Percentiles rank a stretch among this genome's conserved stretches.
Evolutionary conservation across 2,329 filamentous ascomycete species (phyloP).

Genomic region (Fusarium annulatum): DNA sequence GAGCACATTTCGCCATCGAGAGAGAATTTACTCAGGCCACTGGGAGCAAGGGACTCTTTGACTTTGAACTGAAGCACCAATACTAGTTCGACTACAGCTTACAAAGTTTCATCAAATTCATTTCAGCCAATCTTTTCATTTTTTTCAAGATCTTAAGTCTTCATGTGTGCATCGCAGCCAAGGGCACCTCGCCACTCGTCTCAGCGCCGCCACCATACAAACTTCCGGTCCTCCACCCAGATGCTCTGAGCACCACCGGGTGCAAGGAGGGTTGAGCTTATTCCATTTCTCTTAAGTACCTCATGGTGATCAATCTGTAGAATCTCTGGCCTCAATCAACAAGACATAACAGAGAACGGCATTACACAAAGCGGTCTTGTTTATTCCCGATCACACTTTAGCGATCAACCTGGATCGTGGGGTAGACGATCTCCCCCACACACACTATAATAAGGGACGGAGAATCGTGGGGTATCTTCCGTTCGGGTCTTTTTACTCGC

Average conservation of each 20-base stretch:
- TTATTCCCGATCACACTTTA: neutral
- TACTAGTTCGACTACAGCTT: fast-evolving
- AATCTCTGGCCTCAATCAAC: fast-evolving
- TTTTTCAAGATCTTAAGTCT: fast-evolving
- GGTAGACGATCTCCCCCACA: too few relatives aligned
- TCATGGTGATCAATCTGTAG: fast-evolving
- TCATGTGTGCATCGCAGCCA: fast-evolving
- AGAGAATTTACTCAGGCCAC: too few relatives aligned
- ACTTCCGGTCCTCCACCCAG: fast-evolving
- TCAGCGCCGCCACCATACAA: fast-evolving
- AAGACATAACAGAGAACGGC: neutral
- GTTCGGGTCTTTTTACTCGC: too few relatives aligned
- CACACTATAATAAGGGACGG: too few relatives aligned
- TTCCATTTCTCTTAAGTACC: too few relatives aligned
- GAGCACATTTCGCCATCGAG: fast-evolving
- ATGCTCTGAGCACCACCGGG: too few relatives aligned
- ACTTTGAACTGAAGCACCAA: fast-evolving
- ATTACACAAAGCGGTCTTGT: neutral
- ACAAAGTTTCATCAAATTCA: neutral
- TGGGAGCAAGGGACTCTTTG: fast-evolving
- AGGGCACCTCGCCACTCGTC: fast-evolving
- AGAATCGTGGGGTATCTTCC: too few relatives aligned
- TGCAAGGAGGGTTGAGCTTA: too few relatives aligned
- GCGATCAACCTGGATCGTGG: too few relatives aligned
- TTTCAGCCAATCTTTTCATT: fast-evolving